Evolutionary conservation across 73 alveolate species (phyloP).

Genomic region (Tetrahymena thermophila): DNA sequence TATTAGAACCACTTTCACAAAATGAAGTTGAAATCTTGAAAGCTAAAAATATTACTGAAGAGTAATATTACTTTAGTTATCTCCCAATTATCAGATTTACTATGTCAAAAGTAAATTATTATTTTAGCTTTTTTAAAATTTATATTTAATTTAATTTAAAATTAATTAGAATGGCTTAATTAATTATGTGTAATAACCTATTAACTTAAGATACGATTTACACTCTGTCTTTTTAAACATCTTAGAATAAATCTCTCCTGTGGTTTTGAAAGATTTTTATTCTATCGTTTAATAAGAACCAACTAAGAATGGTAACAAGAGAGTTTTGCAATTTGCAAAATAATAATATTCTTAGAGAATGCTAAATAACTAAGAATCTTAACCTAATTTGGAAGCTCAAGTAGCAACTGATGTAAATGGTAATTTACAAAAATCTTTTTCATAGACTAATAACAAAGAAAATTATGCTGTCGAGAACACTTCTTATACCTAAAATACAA

Average conservation of each 20-base stretch:
- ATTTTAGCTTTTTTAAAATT: too few relatives aligned
- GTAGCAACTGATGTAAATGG: not conserved
- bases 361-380: not conserved
- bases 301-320: not conserved
- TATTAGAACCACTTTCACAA: not conserved
- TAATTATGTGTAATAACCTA: not conserved
- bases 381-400: not conserved
- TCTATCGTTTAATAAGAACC: not conserved
- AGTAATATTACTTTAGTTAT: not conserved
- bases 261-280: not conserved
- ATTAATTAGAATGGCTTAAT: not conserved
- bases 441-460: not conserved
- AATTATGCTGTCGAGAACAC: not conserved
- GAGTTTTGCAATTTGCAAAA: not conserved
- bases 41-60: not conserved
- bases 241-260: not conserved
- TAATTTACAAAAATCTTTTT: not conserved
- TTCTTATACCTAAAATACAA: not conserved
- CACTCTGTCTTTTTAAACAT: not conserved
- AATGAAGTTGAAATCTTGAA: not conserved
- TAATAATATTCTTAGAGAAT: not conserved
- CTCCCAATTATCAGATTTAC: not conserved
- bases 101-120: not conserved
- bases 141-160: too few relatives aligned
- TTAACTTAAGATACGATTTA: not conserved